Conservation (phyloP, 257 asterid species). For the Ilex asprella region DNA sequence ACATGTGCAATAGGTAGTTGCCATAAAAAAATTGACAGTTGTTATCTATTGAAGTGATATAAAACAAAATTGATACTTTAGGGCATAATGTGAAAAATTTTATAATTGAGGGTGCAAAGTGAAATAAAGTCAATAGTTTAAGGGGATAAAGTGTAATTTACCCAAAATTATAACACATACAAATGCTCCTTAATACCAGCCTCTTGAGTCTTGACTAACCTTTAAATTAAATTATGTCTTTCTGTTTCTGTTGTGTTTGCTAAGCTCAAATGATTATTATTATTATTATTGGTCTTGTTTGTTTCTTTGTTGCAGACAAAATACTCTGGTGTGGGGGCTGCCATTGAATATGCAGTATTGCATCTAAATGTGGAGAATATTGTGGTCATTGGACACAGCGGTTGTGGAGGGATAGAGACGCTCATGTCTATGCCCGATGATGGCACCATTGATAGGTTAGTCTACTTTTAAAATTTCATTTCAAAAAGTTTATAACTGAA, state of each 20-base stretch:
- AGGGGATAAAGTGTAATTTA: too few species aligned
- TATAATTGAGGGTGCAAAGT: too few species aligned
- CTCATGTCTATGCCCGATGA: slow-evolving; percentile 87
- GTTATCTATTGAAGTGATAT: too few species aligned
- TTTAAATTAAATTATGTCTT: neutral
- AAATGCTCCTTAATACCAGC: slow-evolving; percentile 16
- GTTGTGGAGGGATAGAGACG: slow-evolving; percentile 91
- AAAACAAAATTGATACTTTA: too few species aligned
- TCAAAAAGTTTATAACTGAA: neutral
- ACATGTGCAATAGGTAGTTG: too few species aligned
- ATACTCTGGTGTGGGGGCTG: slow-evolving; percentile 80
- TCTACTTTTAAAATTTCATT: too few species aligned
- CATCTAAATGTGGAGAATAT: slow-evolving; percentile 86
- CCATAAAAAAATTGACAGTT: too few species aligned
- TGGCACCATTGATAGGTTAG: slow-evolving; percentile 60
- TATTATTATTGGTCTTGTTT: neutral
- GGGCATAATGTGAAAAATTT: too few species aligned
- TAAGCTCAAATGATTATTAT: neutral
- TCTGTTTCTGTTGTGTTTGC: neutral
- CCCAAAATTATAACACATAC: too few species aligned
- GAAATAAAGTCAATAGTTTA: too few species aligned
- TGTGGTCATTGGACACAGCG: slow-evolving; percentile 82
- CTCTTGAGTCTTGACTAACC: neutral
- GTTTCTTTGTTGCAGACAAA: slow-evolving; percentile 39
- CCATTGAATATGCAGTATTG: slow-evolving; percentile 82